Evolutionary conservation across 2,329 filamentous ascomycete genomes (phyloP).

Genomic region (Penicillium sp.): DNA sequence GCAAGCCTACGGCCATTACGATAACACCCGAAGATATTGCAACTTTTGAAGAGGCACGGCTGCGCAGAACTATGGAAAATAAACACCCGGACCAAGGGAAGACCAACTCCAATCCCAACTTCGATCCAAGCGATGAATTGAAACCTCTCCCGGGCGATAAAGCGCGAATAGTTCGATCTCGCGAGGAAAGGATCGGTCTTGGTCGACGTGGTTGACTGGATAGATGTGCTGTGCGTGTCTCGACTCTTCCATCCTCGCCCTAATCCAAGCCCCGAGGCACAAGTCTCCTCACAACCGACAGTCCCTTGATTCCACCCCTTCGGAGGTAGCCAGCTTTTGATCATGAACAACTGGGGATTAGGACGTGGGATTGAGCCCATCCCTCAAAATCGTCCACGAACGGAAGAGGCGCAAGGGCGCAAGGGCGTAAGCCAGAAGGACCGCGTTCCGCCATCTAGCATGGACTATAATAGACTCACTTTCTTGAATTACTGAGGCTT

Average conservation of each 20-base stretch:
- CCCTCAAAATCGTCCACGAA: background rate
- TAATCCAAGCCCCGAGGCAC: background rate
- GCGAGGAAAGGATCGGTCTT: conserved; percentile 48
- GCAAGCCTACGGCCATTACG: conserved; percentile 51
- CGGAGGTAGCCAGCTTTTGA: background rate
- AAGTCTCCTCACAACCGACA: background rate
- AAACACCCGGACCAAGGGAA: conserved; percentile 23
- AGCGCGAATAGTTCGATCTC: conserved; percentile 46
- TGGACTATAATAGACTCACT: background rate
- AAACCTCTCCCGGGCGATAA: conserved; percentile 51
- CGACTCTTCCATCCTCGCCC: background rate
- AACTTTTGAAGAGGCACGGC: conserved; percentile 45
- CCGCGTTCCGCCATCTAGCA: background rate
- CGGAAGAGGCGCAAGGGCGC: background rate
- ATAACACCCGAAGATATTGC: conserved; percentile 49
- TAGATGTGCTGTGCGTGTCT: background rate
- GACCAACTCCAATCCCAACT: conserved; percentile 23
- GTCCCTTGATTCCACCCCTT: background rate
- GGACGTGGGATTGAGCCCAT: background rate
- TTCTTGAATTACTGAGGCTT: background rate
- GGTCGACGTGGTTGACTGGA: conserved; percentile 23
- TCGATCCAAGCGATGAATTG: conserved; percentile 51
- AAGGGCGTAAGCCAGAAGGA: background rate
- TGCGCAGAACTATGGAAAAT: conserved; percentile 32
- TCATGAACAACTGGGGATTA: background rate